Percentiles rank a stretch among this genome's conserved stretches.
Conservation (phyloP, 257 asterid genomes). For the Coffea eugenioides region DNA sequence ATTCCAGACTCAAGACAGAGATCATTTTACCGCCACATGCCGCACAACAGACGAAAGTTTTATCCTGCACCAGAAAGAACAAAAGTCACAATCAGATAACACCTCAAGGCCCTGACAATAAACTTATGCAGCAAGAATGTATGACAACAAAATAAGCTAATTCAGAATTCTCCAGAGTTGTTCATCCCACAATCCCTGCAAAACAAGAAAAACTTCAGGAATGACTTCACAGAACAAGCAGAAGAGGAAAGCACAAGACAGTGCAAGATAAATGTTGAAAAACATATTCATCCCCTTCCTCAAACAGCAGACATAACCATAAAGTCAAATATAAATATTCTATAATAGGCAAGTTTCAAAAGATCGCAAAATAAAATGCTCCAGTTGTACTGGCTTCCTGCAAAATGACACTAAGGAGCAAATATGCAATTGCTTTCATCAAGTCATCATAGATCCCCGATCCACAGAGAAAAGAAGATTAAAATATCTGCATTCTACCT, state of each 20-base stretch:
- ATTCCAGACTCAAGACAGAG: background rate
- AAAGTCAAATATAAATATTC: background rate
- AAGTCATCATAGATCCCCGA: background rate
- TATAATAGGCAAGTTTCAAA: slow-evolving; percentile 7
- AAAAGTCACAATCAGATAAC: slow-evolving; percentile 11
- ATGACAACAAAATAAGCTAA: slow-evolving; percentile 33
- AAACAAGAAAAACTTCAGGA: slow-evolving; percentile 41
- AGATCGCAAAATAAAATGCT: slow-evolving; percentile 19
- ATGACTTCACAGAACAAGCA: slow-evolving; percentile 14
- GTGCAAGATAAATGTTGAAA: background rate
- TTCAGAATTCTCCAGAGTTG: slow-evolving; percentile 42
- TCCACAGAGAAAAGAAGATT: background rate
- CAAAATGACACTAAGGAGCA: slow-evolving; percentile 16
- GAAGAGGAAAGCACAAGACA: slow-evolving; percentile 15
- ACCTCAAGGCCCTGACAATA: slow-evolving; percentile 12
- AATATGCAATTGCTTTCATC: slow-evolving; percentile 16
- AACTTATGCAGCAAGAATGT: slow-evolving; percentile 10
- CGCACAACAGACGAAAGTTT: background rate
- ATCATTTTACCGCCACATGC: background rate
- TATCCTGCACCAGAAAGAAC: slow-evolving; percentile 15
- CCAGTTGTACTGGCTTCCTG: slow-evolving; percentile 16
- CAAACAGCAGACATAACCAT: background rate
- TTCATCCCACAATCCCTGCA: slow-evolving; percentile 63
- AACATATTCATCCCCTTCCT: background rate
- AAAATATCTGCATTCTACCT: background rate